phyloP scores from a whole-genome alignment of 169 alveolate genomes.

The Eimeria falciformis region DNA sequence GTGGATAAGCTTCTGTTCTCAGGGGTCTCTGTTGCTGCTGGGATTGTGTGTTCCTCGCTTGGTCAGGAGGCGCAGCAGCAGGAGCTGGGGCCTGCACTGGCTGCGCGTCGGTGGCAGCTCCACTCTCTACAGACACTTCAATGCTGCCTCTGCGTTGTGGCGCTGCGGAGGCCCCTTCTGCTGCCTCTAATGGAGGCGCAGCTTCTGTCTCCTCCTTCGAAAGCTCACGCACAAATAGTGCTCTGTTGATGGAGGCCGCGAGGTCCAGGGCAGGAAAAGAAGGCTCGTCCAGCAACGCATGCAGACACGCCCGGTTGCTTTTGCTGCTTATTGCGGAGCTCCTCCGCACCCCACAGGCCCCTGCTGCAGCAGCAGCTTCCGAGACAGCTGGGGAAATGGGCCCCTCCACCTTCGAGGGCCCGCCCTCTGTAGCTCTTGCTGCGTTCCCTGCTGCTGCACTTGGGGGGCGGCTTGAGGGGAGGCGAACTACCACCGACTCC shows the following conservation, averaged over 20 bases:
- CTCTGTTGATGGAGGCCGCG: slow-evolving; percentile 72
- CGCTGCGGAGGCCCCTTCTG: background rate
- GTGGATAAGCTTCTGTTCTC: too few relatives aligned
- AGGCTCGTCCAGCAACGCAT: slow-evolving; percentile 34
- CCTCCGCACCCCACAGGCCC: background rate
- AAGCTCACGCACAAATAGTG: slow-evolving; percentile 47
- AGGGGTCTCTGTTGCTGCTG: too few relatives aligned
- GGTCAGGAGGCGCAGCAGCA: background rate
- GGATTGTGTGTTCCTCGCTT: too few relatives aligned
- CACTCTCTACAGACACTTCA: too few relatives aligned
- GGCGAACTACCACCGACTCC: slow-evolving; percentile 6
- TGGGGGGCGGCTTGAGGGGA: background rate
- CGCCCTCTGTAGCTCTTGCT: background rate
- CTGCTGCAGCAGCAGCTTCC: slow-evolving; percentile 37
- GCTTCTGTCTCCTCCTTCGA: background rate
- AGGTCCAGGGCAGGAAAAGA: slow-evolving; percentile 65
- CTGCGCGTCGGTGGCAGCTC: too few relatives aligned
- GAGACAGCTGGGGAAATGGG: background rate
- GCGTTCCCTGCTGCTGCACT: background rate
- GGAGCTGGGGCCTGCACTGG: background rate
- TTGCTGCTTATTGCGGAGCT: background rate
- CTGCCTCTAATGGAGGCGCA: background rate
- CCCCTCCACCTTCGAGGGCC: background rate
- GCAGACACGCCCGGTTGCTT: slow-evolving; percentile 43
- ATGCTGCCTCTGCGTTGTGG: too few relatives aligned